Evolutionary conservation across 306 rosid genomes (phyloP).

Genomic region (Clitoria ternatea): DNA sequence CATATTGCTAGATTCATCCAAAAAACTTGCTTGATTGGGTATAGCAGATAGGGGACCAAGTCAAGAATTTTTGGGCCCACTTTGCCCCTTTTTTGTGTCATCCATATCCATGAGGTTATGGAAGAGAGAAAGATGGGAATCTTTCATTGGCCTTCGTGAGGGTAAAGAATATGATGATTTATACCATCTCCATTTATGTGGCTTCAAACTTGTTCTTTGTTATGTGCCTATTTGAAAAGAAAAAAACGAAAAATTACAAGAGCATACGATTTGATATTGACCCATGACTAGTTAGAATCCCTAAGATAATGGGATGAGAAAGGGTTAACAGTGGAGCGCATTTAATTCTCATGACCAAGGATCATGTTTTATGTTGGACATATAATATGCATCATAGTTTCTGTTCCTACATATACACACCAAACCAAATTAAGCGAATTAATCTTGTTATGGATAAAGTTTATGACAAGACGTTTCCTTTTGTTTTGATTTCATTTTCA

Average conservation of each 20-base stretch:
- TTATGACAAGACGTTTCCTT: constrained; percentile 24
- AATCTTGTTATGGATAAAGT: constrained; percentile 19
- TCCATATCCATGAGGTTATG: constrained; percentile 23
- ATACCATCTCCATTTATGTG: background rate
- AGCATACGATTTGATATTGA: constrained; percentile 16
- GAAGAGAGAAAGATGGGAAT: constrained; percentile 25
- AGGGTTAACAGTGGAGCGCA: constrained; percentile 9
- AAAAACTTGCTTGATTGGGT: constrained; percentile 33
- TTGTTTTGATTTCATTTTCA: constrained; percentile 31
- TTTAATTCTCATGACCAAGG: background rate
- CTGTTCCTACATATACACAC: background rate
- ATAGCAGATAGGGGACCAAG: constrained; percentile 38
- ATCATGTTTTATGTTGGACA: constrained; percentile 6
- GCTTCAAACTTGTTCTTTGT: background rate
- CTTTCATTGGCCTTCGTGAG: constrained; percentile 26
- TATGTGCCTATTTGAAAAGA: background rate
- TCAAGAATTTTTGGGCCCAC: constrained; percentile 30
- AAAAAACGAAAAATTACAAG: background rate
- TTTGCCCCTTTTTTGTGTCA: background rate
- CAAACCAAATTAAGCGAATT: background rate
- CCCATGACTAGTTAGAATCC: constrained; percentile 18
- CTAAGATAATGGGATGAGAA: constrained; percentile 23
- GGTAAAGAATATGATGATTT: background rate
- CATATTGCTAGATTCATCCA: constrained; percentile 29
- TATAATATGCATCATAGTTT: background rate